These are phyloP conservation scores for Cutaneotrichosporon spelunceum DNA, from an alignment of 1,284 basidiomycete genomes.

Conservation along the genomic window DNA sequence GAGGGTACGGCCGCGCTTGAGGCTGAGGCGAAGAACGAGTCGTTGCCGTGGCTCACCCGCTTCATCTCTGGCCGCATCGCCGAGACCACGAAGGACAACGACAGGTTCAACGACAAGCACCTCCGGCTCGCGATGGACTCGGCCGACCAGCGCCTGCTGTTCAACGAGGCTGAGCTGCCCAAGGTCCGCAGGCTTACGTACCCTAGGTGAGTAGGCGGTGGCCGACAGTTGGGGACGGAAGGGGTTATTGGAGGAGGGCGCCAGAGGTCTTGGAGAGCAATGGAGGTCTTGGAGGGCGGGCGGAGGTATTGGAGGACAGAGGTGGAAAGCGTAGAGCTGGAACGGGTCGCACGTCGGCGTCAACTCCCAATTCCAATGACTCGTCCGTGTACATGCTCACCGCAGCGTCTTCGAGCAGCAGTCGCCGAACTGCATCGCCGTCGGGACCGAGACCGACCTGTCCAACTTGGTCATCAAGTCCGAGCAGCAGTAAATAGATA, in stretches of 20 bases:
- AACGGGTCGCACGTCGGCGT: background rate
- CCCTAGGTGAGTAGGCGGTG: conserved; percentile 48
- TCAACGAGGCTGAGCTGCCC: conserved; percentile 54
- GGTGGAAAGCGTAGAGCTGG: too few species aligned
- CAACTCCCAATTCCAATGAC: background rate
- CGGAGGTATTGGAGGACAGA: too few species aligned
- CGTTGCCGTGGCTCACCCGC: conserved; percentile 45
- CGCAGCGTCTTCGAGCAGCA: conserved; percentile 51
- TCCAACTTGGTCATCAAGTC: conserved; percentile 49
- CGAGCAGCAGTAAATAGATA: conserved; percentile 23
- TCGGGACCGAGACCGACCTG: conserved; percentile 52
- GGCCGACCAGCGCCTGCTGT: conserved; percentile 51
- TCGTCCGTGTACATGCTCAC: conserved; percentile 2
- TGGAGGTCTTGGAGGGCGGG: too few species aligned
- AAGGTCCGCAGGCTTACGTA: conserved; percentile 48
- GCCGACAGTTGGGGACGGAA: background rate
- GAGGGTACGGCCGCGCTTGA: conserved; percentile 34
- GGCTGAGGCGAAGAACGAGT: conserved; percentile 20
- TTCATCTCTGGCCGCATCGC: conserved; percentile 43
- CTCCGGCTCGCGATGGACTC: conserved; percentile 47
- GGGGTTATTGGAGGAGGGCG: too few species aligned
- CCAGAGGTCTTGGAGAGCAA: too few species aligned
- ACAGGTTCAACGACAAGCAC: conserved; percentile 50
- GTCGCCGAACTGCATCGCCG: conserved; percentile 47
- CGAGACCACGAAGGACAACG: conserved; percentile 35